Evolutionary conservation across 108 stramenopile species (phyloP).

Genomic region (Craspedostauros australis): DNA sequence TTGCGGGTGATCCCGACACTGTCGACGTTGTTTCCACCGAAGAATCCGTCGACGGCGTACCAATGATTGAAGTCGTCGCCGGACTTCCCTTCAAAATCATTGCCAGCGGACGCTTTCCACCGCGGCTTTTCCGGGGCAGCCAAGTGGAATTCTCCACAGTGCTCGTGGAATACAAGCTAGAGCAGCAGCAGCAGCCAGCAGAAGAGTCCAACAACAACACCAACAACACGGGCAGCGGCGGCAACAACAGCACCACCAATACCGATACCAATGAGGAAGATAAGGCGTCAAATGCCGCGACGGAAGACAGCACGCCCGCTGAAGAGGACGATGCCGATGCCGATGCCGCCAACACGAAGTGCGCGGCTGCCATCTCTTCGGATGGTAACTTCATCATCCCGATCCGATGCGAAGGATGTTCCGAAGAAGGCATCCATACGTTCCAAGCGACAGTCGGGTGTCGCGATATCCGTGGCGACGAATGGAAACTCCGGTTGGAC

Average conservation of each 20-base stretch:
- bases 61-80: constrained; percentile 15
- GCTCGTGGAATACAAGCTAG: too few species aligned
- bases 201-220: too few species aligned
- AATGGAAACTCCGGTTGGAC: constrained; percentile 29
- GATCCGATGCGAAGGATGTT: constrained; percentile 6
- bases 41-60: constrained; percentile 2
- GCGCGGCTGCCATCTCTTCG: constrained; percentile 4
- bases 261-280: background rate
- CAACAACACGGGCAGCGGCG: too few species aligned
- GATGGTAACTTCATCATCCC: constrained; percentile 21
- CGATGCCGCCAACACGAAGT: background rate
- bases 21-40: constrained; percentile 6
- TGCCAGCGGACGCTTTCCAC: constrained; percentile 31
- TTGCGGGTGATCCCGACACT: constrained; percentile 19
- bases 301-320: constrained; percentile 4
- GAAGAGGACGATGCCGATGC: background rate
- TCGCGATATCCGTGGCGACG: constrained; percentile 38
- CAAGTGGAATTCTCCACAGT: too few species aligned
- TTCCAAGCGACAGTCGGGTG: constrained; percentile 28
- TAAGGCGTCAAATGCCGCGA: background rate
- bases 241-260: background rate
- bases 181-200: too few species aligned
- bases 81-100: constrained; percentile 9
- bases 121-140: too few species aligned
- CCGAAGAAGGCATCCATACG: constrained; percentile 21